A percentile compares a stretch with the other conserved stretches of the same genome.
These are phyloP conservation scores for Ophiostoma perfectum DNA, from an alignment of 2,329 filamentous ascomycete genomes.

Conservation along the genomic window DNA sequence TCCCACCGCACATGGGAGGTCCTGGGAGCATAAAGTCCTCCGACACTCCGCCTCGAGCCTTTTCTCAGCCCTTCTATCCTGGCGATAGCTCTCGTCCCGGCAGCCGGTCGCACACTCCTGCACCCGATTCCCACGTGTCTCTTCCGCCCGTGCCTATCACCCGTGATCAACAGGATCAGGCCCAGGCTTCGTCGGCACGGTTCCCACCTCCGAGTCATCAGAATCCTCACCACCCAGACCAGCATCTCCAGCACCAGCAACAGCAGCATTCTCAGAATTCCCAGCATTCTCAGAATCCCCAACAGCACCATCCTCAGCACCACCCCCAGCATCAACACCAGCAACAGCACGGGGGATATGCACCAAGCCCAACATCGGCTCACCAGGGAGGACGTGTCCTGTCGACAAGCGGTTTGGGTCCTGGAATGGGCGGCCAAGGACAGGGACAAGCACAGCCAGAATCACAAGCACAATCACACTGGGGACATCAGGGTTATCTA, in stretches of 20 bases:
- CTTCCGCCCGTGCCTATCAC: neutral
- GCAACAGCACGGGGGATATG: neutral
- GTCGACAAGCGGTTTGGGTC: neutral
- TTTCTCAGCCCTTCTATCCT: conserved; percentile 25
- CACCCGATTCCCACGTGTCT: neutral
- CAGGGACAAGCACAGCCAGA: no score
- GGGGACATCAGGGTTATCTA: neutral
- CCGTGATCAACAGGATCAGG: conserved; percentile 12
- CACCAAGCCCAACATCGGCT: neutral
- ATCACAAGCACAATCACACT: neutral
- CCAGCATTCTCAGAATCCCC: neutral
- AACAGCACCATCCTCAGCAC: neutral
- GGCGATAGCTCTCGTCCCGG: neutral
- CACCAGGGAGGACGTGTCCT: neutral
- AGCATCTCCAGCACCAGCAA: neutral
- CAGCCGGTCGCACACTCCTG: neutral
- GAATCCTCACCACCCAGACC: neutral
- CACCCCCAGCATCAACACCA: neutral
- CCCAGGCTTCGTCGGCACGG: neutral
- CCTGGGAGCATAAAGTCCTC: conserved; percentile 1
- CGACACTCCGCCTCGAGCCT: conserved; percentile 26
- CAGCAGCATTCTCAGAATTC: neutral
- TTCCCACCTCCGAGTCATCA: neutral
- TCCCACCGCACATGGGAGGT: conserved; percentile 13
- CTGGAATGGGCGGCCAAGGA: no score